Evolutionary conservation across 352 stramenopile genomes (phyloP), one percentile per base, ranked within the genome.

Genomic region (Phytophthora nicotianae): DNA sequence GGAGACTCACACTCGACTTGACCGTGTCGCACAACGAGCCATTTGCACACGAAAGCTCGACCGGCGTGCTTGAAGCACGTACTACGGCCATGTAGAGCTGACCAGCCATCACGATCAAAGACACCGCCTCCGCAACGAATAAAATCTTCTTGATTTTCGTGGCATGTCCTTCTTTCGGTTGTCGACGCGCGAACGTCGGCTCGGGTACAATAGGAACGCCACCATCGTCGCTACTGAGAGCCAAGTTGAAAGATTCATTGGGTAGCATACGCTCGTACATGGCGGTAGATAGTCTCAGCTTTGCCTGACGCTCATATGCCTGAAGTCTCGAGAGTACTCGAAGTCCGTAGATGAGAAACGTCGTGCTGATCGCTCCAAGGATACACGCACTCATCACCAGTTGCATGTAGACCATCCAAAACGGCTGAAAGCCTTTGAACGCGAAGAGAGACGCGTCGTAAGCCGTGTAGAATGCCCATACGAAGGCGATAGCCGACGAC

Each of bases 1-100:
- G 54, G 4, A 73, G 46, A 29, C 52, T 72, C 5, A 84, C 41
- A n/a, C 50, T 65, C 13, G 60, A 54, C 19, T 68, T 50, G 29
- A 88, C 50, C 17, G 65, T 61, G 5, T 86, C 64, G 46, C 81
- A 90, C 41, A 71, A 23, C 6, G 65, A 38, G 5, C 79, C 81
- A 50, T 88, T 88, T 11, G 81, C 78, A 33, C 81, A 90, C 0
- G 70, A 75, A 7, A 90, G 63, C 50, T 86, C 81, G 16, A 61
- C 35, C 5, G 64, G 64, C 4, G 64, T 61, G 40, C 9, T 59
- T 11, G 38, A 48, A 20, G 57, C 41, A 40, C 70, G 58, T 14
- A 51, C 19, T 40, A 72, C 58, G 11, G 64, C 64, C 24, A 68
- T 64, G 47, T 72, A 59, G 26, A 88, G 68, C 65, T 84, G 75